A percentile compares a stretch with the other conserved stretches of the same genome.
Evolutionary conservation across 441 rosid genomes (phyloP).

Genomic region (Jatropha podagrica): DNA sequence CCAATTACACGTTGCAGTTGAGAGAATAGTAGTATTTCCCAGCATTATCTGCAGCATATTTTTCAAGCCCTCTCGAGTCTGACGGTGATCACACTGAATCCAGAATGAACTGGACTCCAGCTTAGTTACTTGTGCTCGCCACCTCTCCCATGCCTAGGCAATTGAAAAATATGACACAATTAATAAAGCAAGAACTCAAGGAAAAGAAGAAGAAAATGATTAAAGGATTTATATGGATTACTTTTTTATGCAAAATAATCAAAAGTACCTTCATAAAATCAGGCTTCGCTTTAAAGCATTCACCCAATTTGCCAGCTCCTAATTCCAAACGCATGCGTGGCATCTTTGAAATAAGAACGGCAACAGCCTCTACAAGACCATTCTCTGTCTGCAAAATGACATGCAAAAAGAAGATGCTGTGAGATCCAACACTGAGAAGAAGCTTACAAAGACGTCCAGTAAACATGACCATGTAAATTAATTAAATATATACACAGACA

Average conservation of each 20-base stretch:
- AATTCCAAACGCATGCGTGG: constrained; percentile 80
- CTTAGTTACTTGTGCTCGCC: constrained; percentile 86
- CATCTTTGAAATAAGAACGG: constrained; percentile 87
- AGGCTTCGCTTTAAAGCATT: constrained; percentile 80
- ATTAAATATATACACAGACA: neutral
- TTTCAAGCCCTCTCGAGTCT: constrained; percentile 80
- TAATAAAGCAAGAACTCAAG: neutral
- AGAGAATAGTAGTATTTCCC: constrained; percentile 61
- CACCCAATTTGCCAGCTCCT: constrained; percentile 71
- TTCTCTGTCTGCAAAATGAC: constrained; percentile 69
- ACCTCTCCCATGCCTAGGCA: constrained; percentile 85
- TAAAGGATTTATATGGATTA: neutral
- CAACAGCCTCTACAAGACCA: constrained; percentile 93
- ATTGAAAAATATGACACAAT: constrained; percentile 23
- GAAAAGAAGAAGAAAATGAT: neutral
- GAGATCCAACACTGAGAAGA: neutral
- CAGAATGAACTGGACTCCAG: constrained; percentile 83
- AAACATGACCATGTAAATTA: neutral
- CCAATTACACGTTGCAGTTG: constrained; percentile 69
- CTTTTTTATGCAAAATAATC: constrained; percentile 14
- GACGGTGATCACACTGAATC: constrained; percentile 81
- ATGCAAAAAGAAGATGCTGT: constrained; percentile 26
- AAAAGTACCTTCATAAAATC: constrained; percentile 81
- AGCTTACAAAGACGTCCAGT: neutral
- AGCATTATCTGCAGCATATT: constrained; percentile 83